A percentile compares a stretch with the other conserved stretches of the same genome.
Conservation (phyloP, 139 green algal genomes). For the Edaphochlamys debaryana region DNA sequence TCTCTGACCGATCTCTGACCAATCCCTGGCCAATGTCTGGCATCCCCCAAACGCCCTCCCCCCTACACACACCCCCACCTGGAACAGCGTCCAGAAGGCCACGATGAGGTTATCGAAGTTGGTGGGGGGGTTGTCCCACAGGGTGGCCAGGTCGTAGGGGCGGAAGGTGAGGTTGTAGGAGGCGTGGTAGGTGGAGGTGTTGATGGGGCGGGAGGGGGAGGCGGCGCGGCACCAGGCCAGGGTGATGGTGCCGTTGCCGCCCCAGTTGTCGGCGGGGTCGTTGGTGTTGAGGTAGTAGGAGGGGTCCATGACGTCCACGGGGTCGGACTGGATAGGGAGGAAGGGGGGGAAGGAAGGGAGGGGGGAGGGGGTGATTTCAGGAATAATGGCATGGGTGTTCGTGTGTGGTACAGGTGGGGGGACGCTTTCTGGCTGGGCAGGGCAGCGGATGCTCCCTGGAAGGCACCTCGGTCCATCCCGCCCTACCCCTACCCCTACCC, state of each 20-base stretch:
- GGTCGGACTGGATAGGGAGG: too few species aligned
- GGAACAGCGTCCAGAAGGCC: slow-evolving; percentile 69
- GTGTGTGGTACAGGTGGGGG: neutral
- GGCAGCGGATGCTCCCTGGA: slow-evolving; percentile 17
- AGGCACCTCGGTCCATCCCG: too few species aligned
- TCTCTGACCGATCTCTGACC: too few species aligned
- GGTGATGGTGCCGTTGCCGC: slow-evolving; percentile 49
- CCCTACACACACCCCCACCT: too few species aligned
- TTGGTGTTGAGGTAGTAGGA: slow-evolving; percentile 54
- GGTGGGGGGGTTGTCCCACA: neutral
- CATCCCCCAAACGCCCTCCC: too few species aligned
- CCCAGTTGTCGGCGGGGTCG: too few species aligned
- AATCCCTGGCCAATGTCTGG: too few species aligned
- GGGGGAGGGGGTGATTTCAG: too few species aligned
- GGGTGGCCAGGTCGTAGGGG: slow-evolving; percentile 42
- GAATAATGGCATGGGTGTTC: neutral
- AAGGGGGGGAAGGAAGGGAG: too few species aligned
- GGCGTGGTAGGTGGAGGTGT: slow-evolving; percentile 51
- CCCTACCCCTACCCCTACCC: too few species aligned
- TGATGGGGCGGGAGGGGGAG: slow-evolving; percentile 15
- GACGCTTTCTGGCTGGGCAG: neutral
- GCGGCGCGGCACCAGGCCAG: slow-evolving; percentile 39
- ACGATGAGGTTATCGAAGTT: slow-evolving; percentile 77
- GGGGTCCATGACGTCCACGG: too few species aligned
- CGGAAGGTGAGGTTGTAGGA: slow-evolving; percentile 33